A percentile compares a stretch with the other conserved stretches of the same genome.
Evolutionary conservation across 1,284 basidiomycete genomes (phyloP).

Genomic region (Pyrrhoderma lamaoense): DNA sequence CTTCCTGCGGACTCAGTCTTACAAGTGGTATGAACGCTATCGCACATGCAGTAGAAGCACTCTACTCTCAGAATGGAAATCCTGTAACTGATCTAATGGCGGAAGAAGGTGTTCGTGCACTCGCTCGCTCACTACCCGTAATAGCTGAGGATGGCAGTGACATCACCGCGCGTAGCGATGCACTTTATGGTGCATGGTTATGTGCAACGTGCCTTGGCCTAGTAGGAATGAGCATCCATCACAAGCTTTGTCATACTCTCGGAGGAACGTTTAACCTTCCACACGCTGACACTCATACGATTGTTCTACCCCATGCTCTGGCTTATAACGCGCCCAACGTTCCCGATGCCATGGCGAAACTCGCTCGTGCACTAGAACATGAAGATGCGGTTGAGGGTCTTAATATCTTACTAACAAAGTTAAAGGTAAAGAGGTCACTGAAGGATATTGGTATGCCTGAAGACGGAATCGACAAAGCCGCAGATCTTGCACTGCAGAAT

Average conservation of each 20-base stretch:
- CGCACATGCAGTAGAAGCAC: conserved; percentile 38
- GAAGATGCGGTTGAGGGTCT: conserved; percentile 32
- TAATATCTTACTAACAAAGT: conserved; percentile 33
- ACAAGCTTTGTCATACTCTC: conserved; percentile 41
- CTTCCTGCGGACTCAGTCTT: conserved; percentile 34
- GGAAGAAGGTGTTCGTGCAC: conserved; percentile 32
- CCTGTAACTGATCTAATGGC: conserved; percentile 37
- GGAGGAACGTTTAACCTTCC: conserved; percentile 39
- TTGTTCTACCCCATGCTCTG: conserved; percentile 38
- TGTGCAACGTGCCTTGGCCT: conserved; percentile 35
- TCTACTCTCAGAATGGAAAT: conserved; percentile 35
- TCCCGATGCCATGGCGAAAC: conserved; percentile 29
- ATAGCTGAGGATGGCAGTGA: conserved; percentile 29
- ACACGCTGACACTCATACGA: conserved; percentile 41
- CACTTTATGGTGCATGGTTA: conserved; percentile 36
- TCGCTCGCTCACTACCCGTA: conserved; percentile 30
- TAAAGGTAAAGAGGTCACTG: conserved; percentile 33
- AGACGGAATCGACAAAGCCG: conserved; percentile 36
- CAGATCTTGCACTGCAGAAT: conserved; percentile 34
- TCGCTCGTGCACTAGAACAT: conserved; percentile 29
- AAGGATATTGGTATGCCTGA: conserved; percentile 38
- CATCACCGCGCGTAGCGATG: conserved; percentile 33
- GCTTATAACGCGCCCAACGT: conserved; percentile 37
- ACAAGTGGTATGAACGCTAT: conserved; percentile 41
- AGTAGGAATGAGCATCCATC: conserved; percentile 38